Evolutionary conservation across 2,329 filamentous ascomycete genomes (phyloP), one percentile per base, ranked within the genome.

Genomic region (Triangularia verruculosa): DNA sequence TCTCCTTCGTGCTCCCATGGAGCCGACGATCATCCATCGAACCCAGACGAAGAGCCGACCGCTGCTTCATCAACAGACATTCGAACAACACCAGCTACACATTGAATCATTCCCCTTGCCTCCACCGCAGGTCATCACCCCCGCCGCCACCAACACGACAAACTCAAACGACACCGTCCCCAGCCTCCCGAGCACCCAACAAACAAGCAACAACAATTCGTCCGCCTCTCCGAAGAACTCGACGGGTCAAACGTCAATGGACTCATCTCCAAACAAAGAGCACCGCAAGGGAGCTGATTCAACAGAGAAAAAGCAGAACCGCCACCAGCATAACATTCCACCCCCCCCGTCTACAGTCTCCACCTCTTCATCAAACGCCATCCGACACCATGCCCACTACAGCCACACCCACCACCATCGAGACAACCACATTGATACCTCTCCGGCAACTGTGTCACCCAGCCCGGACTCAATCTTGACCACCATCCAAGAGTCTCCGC

Each of bases 21-120:
- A 79, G 28, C 76, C 76, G 4, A 82, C 79, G 1, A 74, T 81
- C 5, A 75, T 83, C 22, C 78, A 77, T 66, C 76, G 79, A 20
- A 67, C 74, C 55, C 70, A 74, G 39, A 72, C 72, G 43, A 80
- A 79, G 62, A 71, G 70, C 34, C 74, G 78, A 34, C 74, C 72
- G 12, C 76, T 76, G 53, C 53, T 69, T 28, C 68, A 64, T 43
- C 39, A 59, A 12, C 62, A 65, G 25, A 67, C 64, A 25, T 65
- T 66, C 47, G 59, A 64, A 34, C 56, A 39, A 39, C 30, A 7
- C 5, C 54, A 24, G 3, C 3, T 54, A 17, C 22, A 62, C 7
- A 63, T 57, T 9, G 61, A 55, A 11, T 66, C 59, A 61, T 65
- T 39, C 62, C 69, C 70, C 52, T 66, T 54, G 11, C 57, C 64